Evolutionary conservation across 208 protist species (phyloP).

Genomic region (Acanthamoeba divionensis): DNA sequence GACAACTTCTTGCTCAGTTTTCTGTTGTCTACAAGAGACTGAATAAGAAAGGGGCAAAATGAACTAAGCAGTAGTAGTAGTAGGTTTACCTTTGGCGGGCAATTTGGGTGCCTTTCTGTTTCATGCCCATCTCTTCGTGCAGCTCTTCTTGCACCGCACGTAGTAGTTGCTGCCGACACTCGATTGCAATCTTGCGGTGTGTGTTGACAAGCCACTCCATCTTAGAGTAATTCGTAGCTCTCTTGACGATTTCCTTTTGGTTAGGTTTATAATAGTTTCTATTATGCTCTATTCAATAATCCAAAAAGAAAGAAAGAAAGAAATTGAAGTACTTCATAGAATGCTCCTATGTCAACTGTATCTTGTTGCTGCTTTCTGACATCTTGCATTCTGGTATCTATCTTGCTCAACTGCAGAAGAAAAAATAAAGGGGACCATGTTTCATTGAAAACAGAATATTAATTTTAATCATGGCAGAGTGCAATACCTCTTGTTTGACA

Average conservation of each 20-base stretch:
- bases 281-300: neutral
- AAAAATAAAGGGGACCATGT: neutral
- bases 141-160: slow-evolving; percentile 1
- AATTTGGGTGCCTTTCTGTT: neutral
- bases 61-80: too few species aligned
- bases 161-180: neutral
- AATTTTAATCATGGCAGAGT: neutral
- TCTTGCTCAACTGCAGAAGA: neutral
- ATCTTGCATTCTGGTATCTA: neutral
- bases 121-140: slow-evolving; percentile 2
- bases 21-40: neutral
- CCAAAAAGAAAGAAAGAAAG: neutral
- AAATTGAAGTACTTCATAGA: neutral
- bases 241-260: neutral
- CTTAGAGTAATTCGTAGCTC: neutral
- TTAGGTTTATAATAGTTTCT: neutral
- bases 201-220: slow-evolving; percentile 1
- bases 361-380: neutral
- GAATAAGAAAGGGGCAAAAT: too few species aligned
- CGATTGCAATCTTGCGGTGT: neutral
- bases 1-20: neutral
- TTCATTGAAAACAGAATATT: neutral
- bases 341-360: neutral
- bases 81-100: neutral
- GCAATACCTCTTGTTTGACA: neutral